Percentiles rank a stretch among this genome's conserved stretches.
These are phyloP conservation scores for Macrolepiota dolichaula DNA, from an alignment of 768 basidiomycete genomes.

Conservation along the genomic window DNA sequence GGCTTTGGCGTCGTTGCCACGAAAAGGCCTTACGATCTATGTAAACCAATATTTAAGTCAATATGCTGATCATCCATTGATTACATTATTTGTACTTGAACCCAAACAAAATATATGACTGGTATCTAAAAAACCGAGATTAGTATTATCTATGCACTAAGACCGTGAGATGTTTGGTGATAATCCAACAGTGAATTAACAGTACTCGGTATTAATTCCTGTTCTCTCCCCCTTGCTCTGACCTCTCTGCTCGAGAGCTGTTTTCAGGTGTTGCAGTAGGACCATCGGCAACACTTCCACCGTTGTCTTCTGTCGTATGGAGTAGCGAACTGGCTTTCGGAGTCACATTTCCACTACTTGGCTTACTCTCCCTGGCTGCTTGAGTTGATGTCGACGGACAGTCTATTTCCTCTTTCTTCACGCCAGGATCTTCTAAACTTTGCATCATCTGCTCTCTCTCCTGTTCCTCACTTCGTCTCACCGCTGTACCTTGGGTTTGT, in stretches of 20 bases:
- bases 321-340: neutral
- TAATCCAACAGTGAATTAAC: neutral
- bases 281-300: neutral
- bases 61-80: neutral
- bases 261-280: neutral
- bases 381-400: neutral
- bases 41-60: no score
- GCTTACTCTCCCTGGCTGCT: neutral
- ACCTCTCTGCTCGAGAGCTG: neutral
- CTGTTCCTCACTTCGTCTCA: neutral
- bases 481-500: neutral
- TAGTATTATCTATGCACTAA: neutral
- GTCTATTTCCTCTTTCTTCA: conserved; percentile 7
- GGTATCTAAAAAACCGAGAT: neutral
- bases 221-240: neutral
- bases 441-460: conserved; percentile 23
- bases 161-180: neutral
- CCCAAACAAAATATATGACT: neutral
- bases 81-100: neutral
- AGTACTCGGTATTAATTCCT: neutral
- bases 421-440: conserved; percentile 20
- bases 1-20: no score
- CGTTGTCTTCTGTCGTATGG: neutral
- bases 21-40: no score
- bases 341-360: neutral